Conservation (phyloP, 805 yeast genomes). For the Lipomyces kockii region DNA sequence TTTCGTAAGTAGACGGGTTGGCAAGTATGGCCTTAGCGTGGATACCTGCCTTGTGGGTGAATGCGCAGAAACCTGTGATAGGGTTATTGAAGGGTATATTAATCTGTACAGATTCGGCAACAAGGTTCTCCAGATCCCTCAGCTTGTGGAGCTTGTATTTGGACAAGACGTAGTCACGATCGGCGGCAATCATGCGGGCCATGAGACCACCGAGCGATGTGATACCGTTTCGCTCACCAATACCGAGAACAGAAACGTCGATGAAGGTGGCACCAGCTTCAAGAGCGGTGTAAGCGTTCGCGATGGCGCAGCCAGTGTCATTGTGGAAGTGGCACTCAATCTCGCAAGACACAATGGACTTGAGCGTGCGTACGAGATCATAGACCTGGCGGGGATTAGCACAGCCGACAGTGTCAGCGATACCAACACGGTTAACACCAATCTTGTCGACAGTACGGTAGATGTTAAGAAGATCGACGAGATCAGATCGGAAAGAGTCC, state of each 20-base stretch:
- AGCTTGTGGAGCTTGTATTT: conserved; percentile 95
- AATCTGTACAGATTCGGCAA: conserved; percentile 96
- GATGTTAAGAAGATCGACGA: conserved; percentile 91
- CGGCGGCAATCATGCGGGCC: conserved; percentile 99
- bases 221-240: conserved; percentile 98
- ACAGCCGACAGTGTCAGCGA: conserved; percentile 98
- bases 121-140: conserved; percentile 92
- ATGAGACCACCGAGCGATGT: conserved; percentile 96
- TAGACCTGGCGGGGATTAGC: conserved; percentile 99
- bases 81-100: conserved; percentile 98
- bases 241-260: conserved; percentile 94
- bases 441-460: conserved; percentile 96
- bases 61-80: conserved; percentile 98
- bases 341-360: conserved; percentile 92
- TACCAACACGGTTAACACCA: conserved; percentile 98
- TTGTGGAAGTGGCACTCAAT: conserved; percentile 99
- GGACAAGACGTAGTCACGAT: conserved; percentile 91
- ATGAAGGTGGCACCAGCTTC: conserved; percentile 97
- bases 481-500: conserved; percentile 95
- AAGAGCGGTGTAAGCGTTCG: conserved; percentile 96
- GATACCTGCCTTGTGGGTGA: conserved; percentile 99
- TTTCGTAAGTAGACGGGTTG: conserved; percentile 98
- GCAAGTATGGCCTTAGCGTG: conserved; percentile 99
- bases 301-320: conserved; percentile 99
- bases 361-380: conserved; percentile 91